phyloP scores from a whole-genome alignment of 352 stramenopile genomes.

The Globisporangium barbulae region DNA sequence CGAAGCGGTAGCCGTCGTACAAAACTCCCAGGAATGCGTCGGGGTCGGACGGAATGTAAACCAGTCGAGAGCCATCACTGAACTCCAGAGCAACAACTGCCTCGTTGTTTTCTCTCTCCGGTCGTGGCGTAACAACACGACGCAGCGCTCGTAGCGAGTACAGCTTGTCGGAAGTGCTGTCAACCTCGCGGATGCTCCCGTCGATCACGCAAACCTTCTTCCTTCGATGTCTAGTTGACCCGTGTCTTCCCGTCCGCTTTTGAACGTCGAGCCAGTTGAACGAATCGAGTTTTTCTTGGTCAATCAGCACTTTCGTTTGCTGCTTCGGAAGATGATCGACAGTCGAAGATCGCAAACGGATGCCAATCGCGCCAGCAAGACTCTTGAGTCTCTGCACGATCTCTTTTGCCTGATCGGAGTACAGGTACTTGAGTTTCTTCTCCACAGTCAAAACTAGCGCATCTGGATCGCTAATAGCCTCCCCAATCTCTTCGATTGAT shows the following conservation, averaged over 20 bases:
- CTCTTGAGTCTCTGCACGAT: constrained; percentile 65
- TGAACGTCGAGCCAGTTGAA: constrained; percentile 53
- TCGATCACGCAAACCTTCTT: constrained; percentile 67
- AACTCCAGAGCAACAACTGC: constrained; percentile 68
- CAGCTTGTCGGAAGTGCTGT: constrained; percentile 41
- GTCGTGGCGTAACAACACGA: constrained; percentile 41
- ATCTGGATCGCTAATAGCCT: constrained; percentile 44
- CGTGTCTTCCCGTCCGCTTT: constrained; percentile 50
- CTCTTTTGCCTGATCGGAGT: constrained; percentile 53
- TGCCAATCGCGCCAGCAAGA: constrained; percentile 64
- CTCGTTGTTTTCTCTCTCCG: constrained; percentile 27
- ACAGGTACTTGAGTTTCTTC: constrained; percentile 71
- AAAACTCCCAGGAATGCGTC: constrained; percentile 60
- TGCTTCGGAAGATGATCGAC: constrained; percentile 57
- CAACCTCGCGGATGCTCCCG: constrained; percentile 45
- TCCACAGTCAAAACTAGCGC: constrained; percentile 57
- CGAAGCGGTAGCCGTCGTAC: constrained; percentile 67
- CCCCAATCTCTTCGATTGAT: constrained; percentile 46
- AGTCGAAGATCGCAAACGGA: constrained; percentile 34
- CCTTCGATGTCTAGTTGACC: constrained; percentile 51
- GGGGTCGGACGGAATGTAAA: constrained; percentile 55
- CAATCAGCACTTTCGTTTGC: constrained; percentile 26
- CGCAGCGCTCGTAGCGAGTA: constrained; percentile 57
- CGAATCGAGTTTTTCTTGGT: constrained; percentile 38
- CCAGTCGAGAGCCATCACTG: constrained; percentile 48